Conservation (phyloP, 2,329 filamentous ascomycete species). For the Chaetomium globosum region DNA sequence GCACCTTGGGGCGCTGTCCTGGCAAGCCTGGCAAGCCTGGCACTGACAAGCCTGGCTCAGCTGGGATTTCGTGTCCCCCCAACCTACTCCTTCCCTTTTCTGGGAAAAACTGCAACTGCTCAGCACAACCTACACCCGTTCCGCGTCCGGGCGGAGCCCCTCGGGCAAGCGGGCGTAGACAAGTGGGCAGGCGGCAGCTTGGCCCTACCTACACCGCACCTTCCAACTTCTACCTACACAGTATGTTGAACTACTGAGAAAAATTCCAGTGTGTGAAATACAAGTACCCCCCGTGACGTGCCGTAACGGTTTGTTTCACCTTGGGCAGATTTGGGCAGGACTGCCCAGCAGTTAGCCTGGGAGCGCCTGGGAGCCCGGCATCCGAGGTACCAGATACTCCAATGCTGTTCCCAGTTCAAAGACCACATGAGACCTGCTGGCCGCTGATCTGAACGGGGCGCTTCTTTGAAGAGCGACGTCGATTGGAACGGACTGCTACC, state of each 20-base stretch:
- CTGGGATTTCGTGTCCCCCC: not conserved
- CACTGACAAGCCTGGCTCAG: not conserved
- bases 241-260: too few species aligned
- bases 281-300: conserved; percentile 3
- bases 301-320: conserved; percentile 8
- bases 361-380: too few species aligned
- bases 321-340: not conserved
- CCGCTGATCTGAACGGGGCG: not conserved
- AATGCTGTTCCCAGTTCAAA: not conserved
- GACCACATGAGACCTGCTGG: conserved; percentile 5
- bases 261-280: not conserved
- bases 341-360: not conserved
- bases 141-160: not conserved
- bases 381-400: not conserved
- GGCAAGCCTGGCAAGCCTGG: not conserved
- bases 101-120: conserved; percentile 14
- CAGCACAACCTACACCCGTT: not conserved
- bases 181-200: not conserved
- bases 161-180: not conserved
- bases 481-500: conserved; percentile 11
- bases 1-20: not conserved
- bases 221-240: conserved; percentile 5
- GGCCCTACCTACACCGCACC: conserved; percentile 16
- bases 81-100: not conserved
- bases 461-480: not conserved